Conservation (phyloP, 345 rosid genomes). For the Turnera subulata region DNA sequence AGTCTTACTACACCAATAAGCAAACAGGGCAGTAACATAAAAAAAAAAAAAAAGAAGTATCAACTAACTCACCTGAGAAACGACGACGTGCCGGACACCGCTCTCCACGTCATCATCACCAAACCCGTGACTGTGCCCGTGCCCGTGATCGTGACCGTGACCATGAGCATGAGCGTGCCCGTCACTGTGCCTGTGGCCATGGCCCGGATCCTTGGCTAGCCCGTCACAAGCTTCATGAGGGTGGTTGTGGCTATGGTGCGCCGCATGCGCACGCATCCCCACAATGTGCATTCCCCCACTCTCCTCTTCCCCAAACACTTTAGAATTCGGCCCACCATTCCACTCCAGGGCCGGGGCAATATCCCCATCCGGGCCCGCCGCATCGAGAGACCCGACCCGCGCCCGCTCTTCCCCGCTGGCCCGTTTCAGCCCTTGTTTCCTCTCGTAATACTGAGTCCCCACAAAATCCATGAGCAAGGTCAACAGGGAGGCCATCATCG, state of each 20-base stretch:
- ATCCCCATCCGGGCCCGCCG: conserved; percentile 34
- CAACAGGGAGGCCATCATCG: conserved; percentile 70
- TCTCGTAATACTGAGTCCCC: conserved; percentile 85
- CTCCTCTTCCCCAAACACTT: conserved; percentile 85
- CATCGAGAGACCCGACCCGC: conserved; percentile 35
- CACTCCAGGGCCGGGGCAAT: conserved; percentile 24
- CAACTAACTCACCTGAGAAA: conserved; percentile 62
- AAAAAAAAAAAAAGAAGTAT: background rate
- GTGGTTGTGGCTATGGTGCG: conserved; percentile 77
- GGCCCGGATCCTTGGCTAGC: conserved; percentile 15
- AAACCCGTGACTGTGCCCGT: conserved; percentile 27
- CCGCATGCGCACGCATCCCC: conserved; percentile 85
- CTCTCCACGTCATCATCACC: conserved; percentile 46
- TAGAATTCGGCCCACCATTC: conserved; percentile 18
- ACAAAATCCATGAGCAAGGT: conserved; percentile 81
- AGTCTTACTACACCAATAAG: too few species aligned
- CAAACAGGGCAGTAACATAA: background rate
- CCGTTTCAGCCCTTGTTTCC: conserved; percentile 56
- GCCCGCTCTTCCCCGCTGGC: conserved; percentile 37
- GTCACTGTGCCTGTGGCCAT: conserved; percentile 4
- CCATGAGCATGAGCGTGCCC: conserved; percentile 7
- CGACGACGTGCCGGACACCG: conserved; percentile 75
- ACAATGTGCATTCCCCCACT: conserved; percentile 82
- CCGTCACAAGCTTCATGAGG: conserved; percentile 60
- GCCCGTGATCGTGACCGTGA: conserved; percentile 14